These are phyloP conservation scores for Neospermospora avenae DNA, from an alignment of 2,329 filamentous ascomycete species.

Conservation along the genomic window DNA sequence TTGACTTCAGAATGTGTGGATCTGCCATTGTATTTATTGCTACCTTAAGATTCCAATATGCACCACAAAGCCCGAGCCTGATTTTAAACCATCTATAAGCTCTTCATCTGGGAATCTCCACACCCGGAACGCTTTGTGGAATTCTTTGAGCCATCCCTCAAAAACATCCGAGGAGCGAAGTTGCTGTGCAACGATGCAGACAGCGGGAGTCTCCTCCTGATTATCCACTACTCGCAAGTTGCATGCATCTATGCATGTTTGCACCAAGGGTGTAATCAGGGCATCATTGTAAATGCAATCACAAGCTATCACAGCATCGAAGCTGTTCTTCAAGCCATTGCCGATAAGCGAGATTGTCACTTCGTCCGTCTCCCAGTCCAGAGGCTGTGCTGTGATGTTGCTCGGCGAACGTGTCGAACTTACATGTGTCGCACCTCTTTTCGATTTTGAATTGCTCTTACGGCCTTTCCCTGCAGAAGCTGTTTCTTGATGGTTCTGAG, in stretches of 20 bases:
- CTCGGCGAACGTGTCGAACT: neutral
- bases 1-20: neutral
- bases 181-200: constrained; percentile 87
- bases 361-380: constrained; percentile 80
- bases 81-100: constrained; percentile 54
- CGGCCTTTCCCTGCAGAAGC: constrained; percentile 19
- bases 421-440: constrained; percentile 11
- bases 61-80: constrained; percentile 73
- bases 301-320: constrained; percentile 77
- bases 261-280: constrained; percentile 76
- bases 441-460: constrained; percentile 27
- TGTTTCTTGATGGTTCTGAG: constrained; percentile 48
- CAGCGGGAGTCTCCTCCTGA: constrained; percentile 45
- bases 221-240: constrained; percentile 44
- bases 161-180: constrained; percentile 83
- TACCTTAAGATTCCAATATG: constrained; percentile 61
- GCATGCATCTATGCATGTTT: constrained; percentile 75
- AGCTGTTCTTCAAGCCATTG: constrained; percentile 40
- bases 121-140: constrained; percentile 62
- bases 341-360: constrained; percentile 42
- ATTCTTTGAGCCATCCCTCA: constrained; percentile 71
- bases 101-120: constrained; percentile 71
- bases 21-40: neutral
- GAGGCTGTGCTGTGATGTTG: constrained; percentile 53
- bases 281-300: constrained; percentile 96